A percentile compares a stretch with the other conserved stretches of the same genome.
Evolutionary conservation across 495 filamentous ascomycete genomes (phyloP).

Genomic region (Cryomyces minteri): DNA sequence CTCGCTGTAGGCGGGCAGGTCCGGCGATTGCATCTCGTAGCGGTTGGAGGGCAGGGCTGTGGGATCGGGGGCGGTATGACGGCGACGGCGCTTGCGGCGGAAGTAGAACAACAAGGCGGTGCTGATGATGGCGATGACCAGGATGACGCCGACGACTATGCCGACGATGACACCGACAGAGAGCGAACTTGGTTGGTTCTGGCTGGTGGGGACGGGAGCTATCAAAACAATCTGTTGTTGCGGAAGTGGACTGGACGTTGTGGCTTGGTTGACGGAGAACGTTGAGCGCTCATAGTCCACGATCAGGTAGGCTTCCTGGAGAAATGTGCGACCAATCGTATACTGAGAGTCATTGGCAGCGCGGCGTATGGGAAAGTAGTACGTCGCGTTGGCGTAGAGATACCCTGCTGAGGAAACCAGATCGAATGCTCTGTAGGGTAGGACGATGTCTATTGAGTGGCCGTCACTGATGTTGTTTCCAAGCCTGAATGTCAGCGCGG

Average conservation of each 20-base stretch:
- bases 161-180: background rate
- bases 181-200: background rate
- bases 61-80: background rate
- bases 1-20: too few relatives aligned
- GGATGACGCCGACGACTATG: background rate
- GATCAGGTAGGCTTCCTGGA: conserved; percentile 18
- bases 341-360: conserved; percentile 16
- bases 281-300: conserved; percentile 16
- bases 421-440: conserved; percentile 17
- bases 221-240: conserved; percentile 11
- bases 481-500: conserved; percentile 17
- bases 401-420: conserved; percentile 10
- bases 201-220: background rate
- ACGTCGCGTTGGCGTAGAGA: conserved; percentile 8
- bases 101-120: conserved; percentile 2
- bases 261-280: conserved; percentile 14
- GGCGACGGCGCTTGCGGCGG: background rate
- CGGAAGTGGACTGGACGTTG: conserved; percentile 6
- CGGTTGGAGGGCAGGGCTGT: too few relatives aligned
- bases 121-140: conserved; percentile 3
- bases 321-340: conserved; percentile 12
- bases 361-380: conserved; percentile 18
- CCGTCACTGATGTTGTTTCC: conserved; percentile 7
- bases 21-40: too few relatives aligned
- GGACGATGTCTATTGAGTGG: conserved; percentile 13